Conservation (phyloP, 768 basidiomycete species). For the Lactarius hatsudake region DNA sequence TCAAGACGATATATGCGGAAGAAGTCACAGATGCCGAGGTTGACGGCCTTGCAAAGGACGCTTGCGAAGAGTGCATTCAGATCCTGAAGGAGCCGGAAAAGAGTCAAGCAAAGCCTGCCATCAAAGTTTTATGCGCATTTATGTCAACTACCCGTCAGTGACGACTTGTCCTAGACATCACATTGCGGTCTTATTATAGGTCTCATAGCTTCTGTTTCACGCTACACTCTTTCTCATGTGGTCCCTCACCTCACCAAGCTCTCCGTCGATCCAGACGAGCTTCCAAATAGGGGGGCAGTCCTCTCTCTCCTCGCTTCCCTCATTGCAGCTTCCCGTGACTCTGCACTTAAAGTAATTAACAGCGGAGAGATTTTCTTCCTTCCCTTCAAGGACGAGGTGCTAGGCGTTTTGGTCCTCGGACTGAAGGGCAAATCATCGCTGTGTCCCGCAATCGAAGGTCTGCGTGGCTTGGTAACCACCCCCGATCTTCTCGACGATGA, state of each 20-base stretch:
- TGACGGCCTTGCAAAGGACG: conserved; percentile 63
- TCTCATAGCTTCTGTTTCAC: conserved; percentile 60
- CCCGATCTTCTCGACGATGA: conserved; percentile 59
- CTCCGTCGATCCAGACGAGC: conserved; percentile 71
- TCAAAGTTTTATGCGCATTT: conserved; percentile 76
- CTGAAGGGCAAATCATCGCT: conserved; percentile 51
- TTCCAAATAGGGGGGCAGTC: conserved; percentile 60
- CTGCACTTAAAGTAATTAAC: conserved; percentile 30
- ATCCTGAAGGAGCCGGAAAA: conserved; percentile 91
- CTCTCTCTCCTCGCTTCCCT: conserved; percentile 67
- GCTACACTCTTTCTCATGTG: conserved; percentile 63
- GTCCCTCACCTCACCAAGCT: conserved; percentile 74
- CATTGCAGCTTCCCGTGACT: conserved; percentile 51
- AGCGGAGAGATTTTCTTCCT: conserved; percentile 36
- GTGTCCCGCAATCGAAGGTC: conserved; percentile 58
- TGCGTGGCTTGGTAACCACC: conserved; percentile 66
- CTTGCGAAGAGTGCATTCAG: conserved; percentile 76
- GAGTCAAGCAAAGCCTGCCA: conserved; percentile 83
- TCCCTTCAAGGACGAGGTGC: conserved; percentile 72
- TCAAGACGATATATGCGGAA: conserved; percentile 65
- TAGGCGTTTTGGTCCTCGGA: conserved; percentile 61
- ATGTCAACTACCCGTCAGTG: conserved; percentile 72
- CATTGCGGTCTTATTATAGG: not conserved
- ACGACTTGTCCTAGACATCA: conserved; percentile 9
- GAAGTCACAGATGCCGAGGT: conserved; percentile 39